phyloP scores from a whole-genome alignment of 2,329 filamentous ascomycete genomes.

The Cladosporium sp. region DNA sequence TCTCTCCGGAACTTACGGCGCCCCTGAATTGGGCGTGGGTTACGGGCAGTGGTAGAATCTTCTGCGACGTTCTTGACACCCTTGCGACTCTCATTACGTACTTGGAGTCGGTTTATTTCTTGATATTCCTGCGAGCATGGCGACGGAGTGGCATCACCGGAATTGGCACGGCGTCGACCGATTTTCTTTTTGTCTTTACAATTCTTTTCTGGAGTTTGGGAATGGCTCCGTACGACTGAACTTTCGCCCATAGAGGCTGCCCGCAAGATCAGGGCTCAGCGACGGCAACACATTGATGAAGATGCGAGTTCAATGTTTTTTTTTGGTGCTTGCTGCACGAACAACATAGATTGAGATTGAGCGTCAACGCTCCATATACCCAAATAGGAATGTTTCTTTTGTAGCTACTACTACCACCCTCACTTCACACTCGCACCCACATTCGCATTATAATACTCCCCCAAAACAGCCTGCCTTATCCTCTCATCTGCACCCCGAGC shows the following conservation, averaged over 20 bases:
- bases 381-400: constrained; percentile 18
- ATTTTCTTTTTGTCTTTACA: not conserved
- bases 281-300: constrained; percentile 4
- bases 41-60: constrained; percentile 40
- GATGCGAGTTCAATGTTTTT: not conserved
- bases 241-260: constrained; percentile 1
- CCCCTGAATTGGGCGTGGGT: constrained; percentile 58
- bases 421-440: not conserved
- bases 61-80: not conserved
- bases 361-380: constrained; percentile 17
- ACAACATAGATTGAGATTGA: constrained; percentile 18
- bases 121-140: not conserved
- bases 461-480: constrained; percentile 1
- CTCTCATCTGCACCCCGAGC: not conserved
- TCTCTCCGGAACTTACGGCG: constrained; percentile 45
- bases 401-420: not conserved
- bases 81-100: not conserved
- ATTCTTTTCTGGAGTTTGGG: constrained; percentile 1
- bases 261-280: not conserved
- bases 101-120: not conserved
- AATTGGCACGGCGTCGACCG: constrained; percentile 2
- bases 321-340: not conserved
- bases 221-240: constrained; percentile 3
- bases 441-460: constrained; percentile 14
- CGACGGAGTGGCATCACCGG: constrained; percentile 1